phyloP scores from a whole-genome alignment of 305 asterid genomes.

The Andrographis paniculata region DNA sequence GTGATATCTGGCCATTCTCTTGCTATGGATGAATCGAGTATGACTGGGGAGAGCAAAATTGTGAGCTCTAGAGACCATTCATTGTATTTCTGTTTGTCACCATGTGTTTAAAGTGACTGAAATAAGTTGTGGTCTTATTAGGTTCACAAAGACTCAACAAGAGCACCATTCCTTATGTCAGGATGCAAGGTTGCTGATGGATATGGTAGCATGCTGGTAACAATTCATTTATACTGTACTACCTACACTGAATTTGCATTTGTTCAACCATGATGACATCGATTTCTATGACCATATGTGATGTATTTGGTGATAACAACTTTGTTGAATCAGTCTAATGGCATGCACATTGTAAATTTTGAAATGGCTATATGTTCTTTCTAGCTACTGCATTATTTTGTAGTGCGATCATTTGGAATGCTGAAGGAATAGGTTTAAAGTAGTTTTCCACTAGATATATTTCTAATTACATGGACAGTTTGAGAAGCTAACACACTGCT shows the following conservation, averaged over 20 bases:
- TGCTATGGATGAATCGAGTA: constrained; percentile 90
- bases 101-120: neutral
- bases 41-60: constrained; percentile 97
- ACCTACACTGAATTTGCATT: constrained; percentile 2
- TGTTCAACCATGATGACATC: neutral
- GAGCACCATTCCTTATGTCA: constrained; percentile 82
- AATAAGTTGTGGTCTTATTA: constrained; percentile 22
- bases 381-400: neutral
- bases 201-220: constrained; percentile 94
- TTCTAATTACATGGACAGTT: neutral
- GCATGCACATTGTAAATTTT: constrained; percentile 4
- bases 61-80: constrained; percentile 37
- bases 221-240: constrained; percentile 13
- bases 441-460: neutral
- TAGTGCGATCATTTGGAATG: neutral
- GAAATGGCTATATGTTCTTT: neutral
- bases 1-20: constrained; percentile 76
- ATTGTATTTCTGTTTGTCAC: constrained; percentile 9
- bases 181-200: constrained; percentile 99
- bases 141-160: constrained; percentile 83
- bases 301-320: no score
- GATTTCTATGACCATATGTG: neutral
- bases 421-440: neutral
- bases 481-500: neutral
- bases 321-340: neutral